These are phyloP conservation scores for Botrytis paeoniae DNA, from an alignment of 2,329 filamentous ascomycete species.

Conservation along the genomic window DNA sequence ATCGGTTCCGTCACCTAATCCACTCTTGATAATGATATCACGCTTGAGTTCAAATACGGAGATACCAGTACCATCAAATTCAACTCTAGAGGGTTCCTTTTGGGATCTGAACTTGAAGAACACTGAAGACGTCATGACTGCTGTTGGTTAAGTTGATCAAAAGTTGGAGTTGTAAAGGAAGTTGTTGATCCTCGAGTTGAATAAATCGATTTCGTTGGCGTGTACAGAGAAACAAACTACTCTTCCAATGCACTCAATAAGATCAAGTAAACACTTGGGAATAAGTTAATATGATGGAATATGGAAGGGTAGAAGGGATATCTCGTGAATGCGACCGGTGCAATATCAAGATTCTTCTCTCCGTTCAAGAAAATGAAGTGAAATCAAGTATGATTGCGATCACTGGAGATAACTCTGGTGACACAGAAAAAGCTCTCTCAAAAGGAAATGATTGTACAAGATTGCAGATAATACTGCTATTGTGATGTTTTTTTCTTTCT, in stretches of 20 bases:
- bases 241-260: slow-evolving; percentile 28
- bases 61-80: slow-evolving; percentile 96
- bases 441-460: slow-evolving; percentile 39
- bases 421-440: slow-evolving; percentile 33
- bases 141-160: slow-evolving; percentile 21
- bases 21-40: slow-evolving; percentile 94
- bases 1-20: slow-evolving; percentile 90
- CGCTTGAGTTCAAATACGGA: slow-evolving; percentile 98
- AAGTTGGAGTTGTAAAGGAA: slow-evolving; percentile 20
- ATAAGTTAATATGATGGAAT: slow-evolving; percentile 31
- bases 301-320: slow-evolving; percentile 27
- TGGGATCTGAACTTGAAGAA: slow-evolving; percentile 99
- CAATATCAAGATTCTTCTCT: slow-evolving; percentile 38
- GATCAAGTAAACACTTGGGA: slow-evolving; percentile 27
- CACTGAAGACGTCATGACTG: slow-evolving; percentile 64
- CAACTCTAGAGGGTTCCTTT: slow-evolving; percentile 89
- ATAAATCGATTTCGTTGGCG: slow-evolving; percentile 19
- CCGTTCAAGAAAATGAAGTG: slow-evolving; percentile 38
- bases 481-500: slow-evolving; percentile 30
- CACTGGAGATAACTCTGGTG: slow-evolving; percentile 37
- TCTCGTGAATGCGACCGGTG: slow-evolving; percentile 37
- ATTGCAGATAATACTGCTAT: slow-evolving; percentile 35
- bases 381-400: slow-evolving; percentile 41
- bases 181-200: slow-evolving; percentile 17
- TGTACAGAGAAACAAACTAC: slow-evolving; percentile 26